Base-by-base conservation (phyloP, 306 rosid genomes). In the Begonia loranthoides region DNA sequence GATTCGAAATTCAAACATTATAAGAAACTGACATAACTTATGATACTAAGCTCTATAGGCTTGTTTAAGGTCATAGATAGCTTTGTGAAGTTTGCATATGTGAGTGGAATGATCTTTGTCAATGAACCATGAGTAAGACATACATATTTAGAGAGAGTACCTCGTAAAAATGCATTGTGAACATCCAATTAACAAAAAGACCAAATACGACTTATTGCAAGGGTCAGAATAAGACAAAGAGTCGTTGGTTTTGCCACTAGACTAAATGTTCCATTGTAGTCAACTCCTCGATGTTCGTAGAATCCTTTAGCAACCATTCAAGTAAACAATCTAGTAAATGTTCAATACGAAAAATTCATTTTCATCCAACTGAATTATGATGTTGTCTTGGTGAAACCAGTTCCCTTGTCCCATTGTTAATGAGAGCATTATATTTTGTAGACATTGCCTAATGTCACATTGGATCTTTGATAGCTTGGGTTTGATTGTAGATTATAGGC, bases 21-120 rank as follows among this genome's bases (percentile, higher is more conserved):
- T 16, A 38, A 55, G 59, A 55, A 55, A 55, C 19, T 39, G 24
- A 6, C 48, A n/a, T 6, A 55, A 15, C 9, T 55, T 33, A 39
- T 55, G n/a, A 10, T 39, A 39, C 48, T 48, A 55, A 4, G 59
- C 13, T 9, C 48, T 3, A 1, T 21, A 22, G 9, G 58, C 19
- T 38, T 54, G 46, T 13, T 54, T 54, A 10, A 34, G 45, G 1
- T 38, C 28, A 38, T 39, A 40, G 10, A 55, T 38, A 14, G 59
- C 59, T n/a, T 55, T 55, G 2, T 12, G 22, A 0, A 55, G 13
- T 17, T 39, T 38, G 12, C 59, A 40, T 2, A 55, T 48, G 41
- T 55, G 46, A 1, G 3, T 7, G n/a, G 22, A 34, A 55, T 39
- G 7, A 9, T 39, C 34, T 14, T 6, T 3, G 33, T 24, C 41